Conservation (phyloP, 1,284 basidiomycete species). For the Microbotryomycetes sp. region DNA sequence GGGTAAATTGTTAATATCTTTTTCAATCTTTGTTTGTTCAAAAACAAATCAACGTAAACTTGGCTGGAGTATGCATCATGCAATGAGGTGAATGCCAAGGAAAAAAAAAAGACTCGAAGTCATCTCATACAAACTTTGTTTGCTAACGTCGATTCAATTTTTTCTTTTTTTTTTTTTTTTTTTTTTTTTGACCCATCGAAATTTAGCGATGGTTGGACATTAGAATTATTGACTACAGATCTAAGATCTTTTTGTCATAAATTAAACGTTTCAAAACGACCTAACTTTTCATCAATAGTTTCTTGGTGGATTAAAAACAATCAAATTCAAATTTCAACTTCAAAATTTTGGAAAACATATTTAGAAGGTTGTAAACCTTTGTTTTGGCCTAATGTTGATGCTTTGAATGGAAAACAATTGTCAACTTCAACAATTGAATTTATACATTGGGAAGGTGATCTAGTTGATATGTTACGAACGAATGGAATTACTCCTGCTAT, state of each 20-base stretch:
- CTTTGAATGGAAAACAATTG: slow-evolving; percentile 17
- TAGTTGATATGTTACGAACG: slow-evolving; percentile 14
- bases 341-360: slow-evolving; percentile 28
- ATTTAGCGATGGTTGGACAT: slow-evolving; percentile 35
- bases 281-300: slow-evolving; percentile 25
- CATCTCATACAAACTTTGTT: too few species aligned
- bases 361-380: slow-evolving; percentile 20
- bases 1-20: slow-evolving; percentile 28
- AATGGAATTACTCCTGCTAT: slow-evolving; percentile 35
- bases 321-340: neutral
- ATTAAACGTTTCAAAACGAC: slow-evolving; percentile 9
- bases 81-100: slow-evolving; percentile 34
- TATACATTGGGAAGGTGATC: slow-evolving; percentile 25
- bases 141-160: too few species aligned
- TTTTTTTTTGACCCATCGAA: too few species aligned
- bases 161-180: too few species aligned
- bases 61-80: slow-evolving; percentile 35
- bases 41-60: slow-evolving; percentile 16
- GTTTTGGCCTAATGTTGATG: slow-evolving; percentile 17
- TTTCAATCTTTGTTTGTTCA: slow-evolving; percentile 19
- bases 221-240: slow-evolving; percentile 35
- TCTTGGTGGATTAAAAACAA: slow-evolving; percentile 23
- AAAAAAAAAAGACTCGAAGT: too few species aligned
- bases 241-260: slow-evolving; percentile 28
- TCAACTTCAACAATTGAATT: slow-evolving; percentile 19